These are phyloP conservation scores for Xylariaceae sp. DNA, from an alignment of 2,329 filamentous ascomycete species.

Conservation along the genomic window DNA sequence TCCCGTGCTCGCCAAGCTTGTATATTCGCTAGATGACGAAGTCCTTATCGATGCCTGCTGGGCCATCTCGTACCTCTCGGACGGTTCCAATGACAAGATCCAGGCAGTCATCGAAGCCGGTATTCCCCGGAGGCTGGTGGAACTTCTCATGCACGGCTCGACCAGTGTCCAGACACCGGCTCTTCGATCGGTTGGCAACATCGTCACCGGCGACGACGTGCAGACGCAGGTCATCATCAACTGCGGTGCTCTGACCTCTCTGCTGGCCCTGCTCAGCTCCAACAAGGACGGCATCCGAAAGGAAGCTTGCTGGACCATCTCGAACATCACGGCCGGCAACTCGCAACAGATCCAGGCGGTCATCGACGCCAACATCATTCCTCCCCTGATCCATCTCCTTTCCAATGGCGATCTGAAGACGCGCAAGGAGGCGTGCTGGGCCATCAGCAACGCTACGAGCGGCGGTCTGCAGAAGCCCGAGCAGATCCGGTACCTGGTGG, in stretches of 20 bases:
- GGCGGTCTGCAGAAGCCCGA: constrained; percentile 98
- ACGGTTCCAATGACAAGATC: constrained; percentile 98
- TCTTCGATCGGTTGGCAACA: constrained; percentile 95
- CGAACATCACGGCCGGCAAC: constrained; percentile 97
- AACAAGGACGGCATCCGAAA: constrained; percentile 99
- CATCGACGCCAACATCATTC: constrained; percentile 94
- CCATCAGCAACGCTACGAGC: constrained; percentile 96
- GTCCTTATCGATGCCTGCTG: constrained; percentile 98
- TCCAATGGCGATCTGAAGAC: constrained; percentile 98
- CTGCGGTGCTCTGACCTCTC: constrained; percentile 84
- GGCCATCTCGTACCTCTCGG: constrained; percentile 97
- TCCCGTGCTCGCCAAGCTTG: constrained; percentile 90
- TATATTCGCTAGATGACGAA: constrained; percentile 97
- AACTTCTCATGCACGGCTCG: constrained; percentile 95
- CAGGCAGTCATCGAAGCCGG: constrained; percentile 98
- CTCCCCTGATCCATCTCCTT: constrained; percentile 89
- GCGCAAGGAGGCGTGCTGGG: constrained; percentile 98
- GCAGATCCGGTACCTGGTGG: constrained; percentile 92
- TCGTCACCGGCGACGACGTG: constrained; percentile 96
- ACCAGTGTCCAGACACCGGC: constrained; percentile 98
- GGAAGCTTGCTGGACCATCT: constrained; percentile 99
- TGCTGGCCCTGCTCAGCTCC: constrained; percentile 90
- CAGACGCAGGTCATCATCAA: constrained; percentile 99
- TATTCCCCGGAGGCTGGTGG: constrained; percentile 91
- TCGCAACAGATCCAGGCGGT: constrained; percentile 96